These are phyloP conservation scores for Zelonia costaricensis DNA, from an alignment of 208 protist species.

Conservation along the genomic window DNA sequence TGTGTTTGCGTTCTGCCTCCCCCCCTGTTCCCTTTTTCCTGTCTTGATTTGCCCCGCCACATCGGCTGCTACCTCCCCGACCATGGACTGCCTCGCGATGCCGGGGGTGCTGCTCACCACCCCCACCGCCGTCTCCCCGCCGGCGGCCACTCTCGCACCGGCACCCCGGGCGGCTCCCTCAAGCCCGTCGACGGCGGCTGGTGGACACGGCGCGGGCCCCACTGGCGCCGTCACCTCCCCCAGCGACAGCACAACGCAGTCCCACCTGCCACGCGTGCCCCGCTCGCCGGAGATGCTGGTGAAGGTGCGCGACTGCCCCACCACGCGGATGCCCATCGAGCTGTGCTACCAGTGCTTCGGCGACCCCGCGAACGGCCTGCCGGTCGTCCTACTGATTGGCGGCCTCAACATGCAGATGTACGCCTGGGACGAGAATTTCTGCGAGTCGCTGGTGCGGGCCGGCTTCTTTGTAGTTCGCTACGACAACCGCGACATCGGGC, in stretches of 20 bases:
- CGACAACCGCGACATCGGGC: conserved; percentile 82
- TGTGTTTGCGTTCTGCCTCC: too few species aligned
- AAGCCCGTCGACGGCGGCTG: too few species aligned
- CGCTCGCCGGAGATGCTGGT: conserved; percentile 49
- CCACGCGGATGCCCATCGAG: conserved; percentile 46
- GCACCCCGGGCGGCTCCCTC: too few species aligned
- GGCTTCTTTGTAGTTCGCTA: conserved; percentile 79
- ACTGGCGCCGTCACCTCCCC: neutral
- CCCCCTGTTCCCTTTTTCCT: too few species aligned
- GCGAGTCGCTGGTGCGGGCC: conserved; percentile 54
- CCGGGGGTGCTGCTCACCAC: too few species aligned
- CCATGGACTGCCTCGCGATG: too few species aligned
- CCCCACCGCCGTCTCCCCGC: too few species aligned
- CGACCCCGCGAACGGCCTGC: conserved; percentile 30
- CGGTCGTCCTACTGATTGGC: conserved; percentile 62
- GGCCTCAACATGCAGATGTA: conserved; percentile 83
- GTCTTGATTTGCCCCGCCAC: too few species aligned
- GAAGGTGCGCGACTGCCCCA: conserved; percentile 67
- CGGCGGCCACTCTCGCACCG: too few species aligned
- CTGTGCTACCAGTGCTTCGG: conserved; percentile 84
- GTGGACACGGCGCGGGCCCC: neutral
- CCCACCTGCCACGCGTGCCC: conserved; percentile 6
- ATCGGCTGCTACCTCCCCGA: too few species aligned
- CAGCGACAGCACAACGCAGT: too few species aligned
- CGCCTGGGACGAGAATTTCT: conserved; percentile 81